phyloP scores from a whole-genome alignment of 257 asterid genomes.

The Solanum raphanifolium region DNA sequence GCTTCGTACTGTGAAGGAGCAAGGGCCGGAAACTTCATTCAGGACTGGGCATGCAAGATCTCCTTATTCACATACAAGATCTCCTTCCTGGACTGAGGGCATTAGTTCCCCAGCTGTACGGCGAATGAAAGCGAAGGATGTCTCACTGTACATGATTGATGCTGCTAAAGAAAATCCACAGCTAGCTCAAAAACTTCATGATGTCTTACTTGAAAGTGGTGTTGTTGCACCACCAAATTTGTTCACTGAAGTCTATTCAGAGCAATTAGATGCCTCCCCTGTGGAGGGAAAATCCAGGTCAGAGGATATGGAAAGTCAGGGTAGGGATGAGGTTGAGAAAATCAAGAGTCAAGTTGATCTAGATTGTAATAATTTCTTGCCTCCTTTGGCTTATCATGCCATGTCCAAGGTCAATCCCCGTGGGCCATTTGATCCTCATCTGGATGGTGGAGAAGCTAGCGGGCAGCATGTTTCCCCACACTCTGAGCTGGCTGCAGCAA shows the following conservation, averaged over 20 bases:
- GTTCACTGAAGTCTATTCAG: slow-evolving; percentile 63
- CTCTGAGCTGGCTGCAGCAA: slow-evolving; percentile 29
- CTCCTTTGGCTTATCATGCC: slow-evolving; percentile 67
- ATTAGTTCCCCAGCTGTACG: slow-evolving; percentile 77
- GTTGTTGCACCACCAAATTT: slow-evolving; percentile 89
- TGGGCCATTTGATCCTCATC: slow-evolving; percentile 25
- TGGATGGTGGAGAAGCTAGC: slow-evolving; percentile 18
- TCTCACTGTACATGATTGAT: slow-evolving; percentile 84
- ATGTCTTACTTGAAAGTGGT: slow-evolving; percentile 89
- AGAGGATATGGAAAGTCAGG: slow-evolving; percentile 30
- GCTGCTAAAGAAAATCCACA: slow-evolving; percentile 95
- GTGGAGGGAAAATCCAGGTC: slow-evolving; percentile 24
- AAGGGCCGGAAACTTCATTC: slow-evolving; percentile 21
- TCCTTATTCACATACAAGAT: slow-evolving; percentile 57
- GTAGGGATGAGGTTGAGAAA: slow-evolving; percentile 19
- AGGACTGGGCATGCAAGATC: slow-evolving; percentile 27
- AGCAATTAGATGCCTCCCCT: slow-evolving; percentile 25
- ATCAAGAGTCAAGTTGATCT: slow-evolving; percentile 22
- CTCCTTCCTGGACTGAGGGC: slow-evolving; percentile 99
- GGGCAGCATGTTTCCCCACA: slow-evolving; percentile 28
- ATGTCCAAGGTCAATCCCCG: slow-evolving; percentile 26
- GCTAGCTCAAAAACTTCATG: slow-evolving; percentile 90
- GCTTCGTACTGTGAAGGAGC: slow-evolving; percentile 18
- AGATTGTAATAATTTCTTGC: slow-evolving; percentile 40
- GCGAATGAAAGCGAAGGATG: slow-evolving; percentile 77